Percentiles rank a stretch among this genome's conserved stretches.
These are phyloP conservation scores for Cyphellophora attinorum DNA, from an alignment of 2,329 filamentous ascomycete genomes.

Conservation along the genomic window DNA sequence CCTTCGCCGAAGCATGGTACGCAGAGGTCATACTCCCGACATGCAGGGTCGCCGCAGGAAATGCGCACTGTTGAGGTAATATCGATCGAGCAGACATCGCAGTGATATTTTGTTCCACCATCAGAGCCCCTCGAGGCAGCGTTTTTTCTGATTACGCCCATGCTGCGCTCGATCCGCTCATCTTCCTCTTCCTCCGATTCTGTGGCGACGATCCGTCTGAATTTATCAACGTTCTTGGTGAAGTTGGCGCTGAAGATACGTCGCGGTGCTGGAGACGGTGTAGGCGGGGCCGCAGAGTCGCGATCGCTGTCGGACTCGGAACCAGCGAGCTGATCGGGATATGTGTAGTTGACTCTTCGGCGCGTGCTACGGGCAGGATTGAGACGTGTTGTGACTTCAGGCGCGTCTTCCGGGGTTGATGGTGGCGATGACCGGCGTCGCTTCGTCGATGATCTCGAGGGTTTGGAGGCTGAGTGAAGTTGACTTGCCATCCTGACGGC, in stretches of 20 bases:
- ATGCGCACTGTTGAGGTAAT: conserved; percentile 97
- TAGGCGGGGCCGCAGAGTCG: neutral
- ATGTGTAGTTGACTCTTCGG: too few species aligned
- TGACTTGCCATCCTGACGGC: too few species aligned
- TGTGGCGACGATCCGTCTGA: conserved; percentile 18
- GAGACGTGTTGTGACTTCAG: too few species aligned
- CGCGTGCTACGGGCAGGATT: too few species aligned
- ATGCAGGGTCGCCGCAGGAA: conserved; percentile 71
- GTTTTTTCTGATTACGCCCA: conserved; percentile 97
- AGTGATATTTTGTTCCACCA: conserved; percentile 89
- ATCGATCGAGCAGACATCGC: conserved; percentile 91
- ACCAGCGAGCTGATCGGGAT: too few species aligned
- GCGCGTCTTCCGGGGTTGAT: too few species aligned
- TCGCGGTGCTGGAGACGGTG: neutral
- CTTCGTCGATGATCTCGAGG: too few species aligned
- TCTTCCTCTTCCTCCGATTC: conserved; percentile 27
- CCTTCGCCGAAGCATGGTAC: conserved; percentile 88
- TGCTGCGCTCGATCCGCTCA: conserved; percentile 36
- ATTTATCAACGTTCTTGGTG: conserved; percentile 3
- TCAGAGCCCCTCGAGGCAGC: conserved; percentile 76
- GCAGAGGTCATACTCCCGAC: conserved; percentile 92
- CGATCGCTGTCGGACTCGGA: too few species aligned
- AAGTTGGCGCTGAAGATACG: neutral
- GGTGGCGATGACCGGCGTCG: too few species aligned
- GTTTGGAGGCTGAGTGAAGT: too few species aligned